These are phyloP conservation scores for Canavalia gladiata DNA, from an alignment of 306 rosid genomes.

Conservation along the genomic window DNA sequence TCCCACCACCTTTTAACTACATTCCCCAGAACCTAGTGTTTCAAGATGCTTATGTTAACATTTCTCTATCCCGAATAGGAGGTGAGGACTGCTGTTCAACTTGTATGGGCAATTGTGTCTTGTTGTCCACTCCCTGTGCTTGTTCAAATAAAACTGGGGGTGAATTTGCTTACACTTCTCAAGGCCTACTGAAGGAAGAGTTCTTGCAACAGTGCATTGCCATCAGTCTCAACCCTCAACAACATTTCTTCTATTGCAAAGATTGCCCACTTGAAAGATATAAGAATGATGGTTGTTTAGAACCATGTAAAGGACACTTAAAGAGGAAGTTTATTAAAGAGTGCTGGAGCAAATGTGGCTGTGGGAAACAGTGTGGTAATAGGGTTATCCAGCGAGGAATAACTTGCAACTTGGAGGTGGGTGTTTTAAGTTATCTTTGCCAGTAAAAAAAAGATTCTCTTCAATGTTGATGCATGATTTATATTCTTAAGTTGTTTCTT, in stretches of 20 bases:
- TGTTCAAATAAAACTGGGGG: slow-evolving; percentile 75
- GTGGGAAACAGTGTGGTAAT: slow-evolving; percentile 85
- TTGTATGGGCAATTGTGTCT: slow-evolving; percentile 83
- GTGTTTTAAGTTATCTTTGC: slow-evolving; percentile 40
- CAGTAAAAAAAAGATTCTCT: background rate
- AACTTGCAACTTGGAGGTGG: slow-evolving; percentile 81
- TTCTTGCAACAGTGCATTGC: slow-evolving; percentile 77
- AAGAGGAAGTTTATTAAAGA: slow-evolving; percentile 86
- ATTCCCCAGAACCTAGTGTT: slow-evolving; percentile 70
- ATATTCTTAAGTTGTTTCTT: slow-evolving; percentile 36
- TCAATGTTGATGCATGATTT: slow-evolving; percentile 13
- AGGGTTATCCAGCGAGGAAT: slow-evolving; percentile 90
- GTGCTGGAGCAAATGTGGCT: slow-evolving; percentile 97
- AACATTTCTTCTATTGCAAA: slow-evolving; percentile 64
- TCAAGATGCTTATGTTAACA: slow-evolving; percentile 66
- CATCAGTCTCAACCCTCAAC: slow-evolving; percentile 63
- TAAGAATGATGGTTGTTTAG: slow-evolving; percentile 72
- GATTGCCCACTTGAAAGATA: slow-evolving; percentile 84
- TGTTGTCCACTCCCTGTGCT: slow-evolving; percentile 61
- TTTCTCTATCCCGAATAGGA: slow-evolving; percentile 70
- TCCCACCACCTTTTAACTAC: slow-evolving; percentile 71
- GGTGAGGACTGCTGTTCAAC: slow-evolving; percentile 71
- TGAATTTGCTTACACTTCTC: slow-evolving; percentile 70
- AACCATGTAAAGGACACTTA: slow-evolving; percentile 92
- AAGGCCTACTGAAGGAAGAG: slow-evolving; percentile 68